Evolutionary conservation across 2,329 filamentous ascomycete species (phyloP).

Genomic region (Colletotrichum sp.): DNA sequence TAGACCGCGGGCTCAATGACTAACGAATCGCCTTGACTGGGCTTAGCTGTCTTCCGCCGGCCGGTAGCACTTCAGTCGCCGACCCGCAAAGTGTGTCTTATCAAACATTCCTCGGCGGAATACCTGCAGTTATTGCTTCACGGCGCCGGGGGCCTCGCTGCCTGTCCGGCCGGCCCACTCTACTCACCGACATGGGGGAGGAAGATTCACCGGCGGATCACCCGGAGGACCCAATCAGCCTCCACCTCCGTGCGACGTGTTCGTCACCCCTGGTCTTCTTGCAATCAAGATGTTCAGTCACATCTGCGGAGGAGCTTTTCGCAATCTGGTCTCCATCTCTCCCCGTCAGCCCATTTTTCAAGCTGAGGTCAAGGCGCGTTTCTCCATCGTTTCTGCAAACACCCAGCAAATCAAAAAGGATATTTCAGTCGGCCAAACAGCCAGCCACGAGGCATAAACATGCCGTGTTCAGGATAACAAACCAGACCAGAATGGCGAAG

Average conservation of each 20-base stretch:
- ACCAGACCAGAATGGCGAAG: background rate
- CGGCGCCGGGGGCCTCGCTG: background rate
- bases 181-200: background rate
- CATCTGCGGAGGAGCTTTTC: background rate
- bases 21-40: accelerated
- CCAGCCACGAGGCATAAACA: background rate
- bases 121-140: background rate
- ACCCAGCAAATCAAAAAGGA: background rate
- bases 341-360: conserved; percentile 16
- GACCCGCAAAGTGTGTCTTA: background rate
- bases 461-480: background rate
- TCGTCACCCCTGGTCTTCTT: background rate
- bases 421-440: background rate
- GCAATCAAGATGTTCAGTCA: background rate
- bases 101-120: background rate
- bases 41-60: background rate
- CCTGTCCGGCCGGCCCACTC: background rate
- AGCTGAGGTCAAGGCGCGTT: conserved; percentile 16
- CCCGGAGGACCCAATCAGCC: background rate
- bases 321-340: background rate
- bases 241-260: background rate
- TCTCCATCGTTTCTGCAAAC: conserved; percentile 1
- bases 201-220: background rate
- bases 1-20: background rate
- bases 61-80: background rate